Evolutionary conservation across 1,284 basidiomycete species (phyloP).

Genomic region (Trichosporon ovoides): DNA sequence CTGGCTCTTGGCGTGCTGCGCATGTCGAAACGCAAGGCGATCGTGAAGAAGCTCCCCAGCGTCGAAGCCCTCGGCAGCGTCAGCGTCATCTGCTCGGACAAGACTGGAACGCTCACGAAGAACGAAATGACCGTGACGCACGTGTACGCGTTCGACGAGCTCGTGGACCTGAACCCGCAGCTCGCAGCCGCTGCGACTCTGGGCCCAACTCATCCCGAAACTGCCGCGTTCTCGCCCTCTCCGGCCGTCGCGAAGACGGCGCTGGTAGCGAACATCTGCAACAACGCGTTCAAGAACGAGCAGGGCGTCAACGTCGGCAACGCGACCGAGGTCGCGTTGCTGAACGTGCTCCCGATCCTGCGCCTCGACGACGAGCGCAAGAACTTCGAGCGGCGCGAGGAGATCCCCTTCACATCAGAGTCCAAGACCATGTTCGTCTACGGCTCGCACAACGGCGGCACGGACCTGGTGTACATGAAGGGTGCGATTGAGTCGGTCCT

Average conservation of each 20-base stretch:
- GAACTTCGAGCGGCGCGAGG: conserved; percentile 66
- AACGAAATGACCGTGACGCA: conserved; percentile 94
- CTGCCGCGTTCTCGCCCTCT: conserved; percentile 45
- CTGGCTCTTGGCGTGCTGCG: conserved; percentile 87
- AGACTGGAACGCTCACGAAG: conserved; percentile 91
- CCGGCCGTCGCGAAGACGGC: conserved; percentile 66
- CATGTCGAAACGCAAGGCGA: conserved; percentile 91
- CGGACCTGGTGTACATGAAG: conserved; percentile 82
- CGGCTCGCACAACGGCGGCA: conserved; percentile 56
- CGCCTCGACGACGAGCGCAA: conserved; percentile 64
- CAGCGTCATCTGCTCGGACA: conserved; percentile 94
- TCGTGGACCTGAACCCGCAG: conserved; percentile 59
- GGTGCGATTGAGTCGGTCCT: conserved; percentile 86
- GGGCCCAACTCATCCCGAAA: conserved; percentile 58
- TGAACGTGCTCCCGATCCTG: conserved; percentile 73
- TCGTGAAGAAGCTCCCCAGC: conserved; percentile 92
- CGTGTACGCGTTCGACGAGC: conserved; percentile 79
- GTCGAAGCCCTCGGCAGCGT: conserved; percentile 92
- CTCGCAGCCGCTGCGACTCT: conserved; percentile 47
- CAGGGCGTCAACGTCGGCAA: conserved; percentile 76
- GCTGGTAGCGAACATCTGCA: conserved; percentile 54
- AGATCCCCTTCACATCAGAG: conserved; percentile 88
- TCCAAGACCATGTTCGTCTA: conserved; percentile 86
- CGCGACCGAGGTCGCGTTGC: conserved; percentile 81
- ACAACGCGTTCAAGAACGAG: conserved; percentile 60